Conservation (phyloP, 805 yeast genomes). For the Starmerella scarabaei region DNA sequence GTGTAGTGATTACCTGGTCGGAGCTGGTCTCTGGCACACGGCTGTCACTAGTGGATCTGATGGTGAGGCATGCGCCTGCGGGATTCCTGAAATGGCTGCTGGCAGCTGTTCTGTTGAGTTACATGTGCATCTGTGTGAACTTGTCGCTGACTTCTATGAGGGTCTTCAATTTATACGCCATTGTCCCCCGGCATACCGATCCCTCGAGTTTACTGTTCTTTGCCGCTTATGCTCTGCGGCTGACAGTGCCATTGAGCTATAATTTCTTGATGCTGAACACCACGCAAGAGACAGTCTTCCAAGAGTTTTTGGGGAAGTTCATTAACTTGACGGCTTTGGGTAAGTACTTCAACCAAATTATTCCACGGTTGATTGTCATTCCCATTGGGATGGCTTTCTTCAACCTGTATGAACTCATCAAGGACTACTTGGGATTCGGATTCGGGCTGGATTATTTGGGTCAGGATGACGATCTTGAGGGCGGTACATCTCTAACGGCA, state of each 20-base stretch:
- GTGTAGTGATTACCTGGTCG: slow-evolving; percentile 52
- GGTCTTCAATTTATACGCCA: slow-evolving; percentile 62
- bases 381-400: slow-evolving; percentile 55
- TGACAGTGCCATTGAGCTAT: slow-evolving; percentile 70
- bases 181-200: slow-evolving; percentile 58
- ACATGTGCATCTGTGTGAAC: slow-evolving; percentile 58
- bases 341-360: slow-evolving; percentile 52
- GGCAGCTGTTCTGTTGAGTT: slow-evolving; percentile 39
- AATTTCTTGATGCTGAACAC: slow-evolving; percentile 60
- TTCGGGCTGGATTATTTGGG: slow-evolving; percentile 28
- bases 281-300: slow-evolving; percentile 43
- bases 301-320: slow-evolving; percentile 60
- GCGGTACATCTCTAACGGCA: slow-evolving; percentile 10
- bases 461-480: slow-evolving; percentile 22
- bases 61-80: slow-evolving; percentile 31
- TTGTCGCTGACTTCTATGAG: slow-evolving; percentile 53
- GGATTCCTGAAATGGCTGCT: slow-evolving; percentile 31
- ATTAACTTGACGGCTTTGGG: slow-evolving; percentile 67
- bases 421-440: slow-evolving; percentile 32
- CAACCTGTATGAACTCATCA: slow-evolving; percentile 53
- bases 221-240: slow-evolving; percentile 65
- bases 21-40: slow-evolving; percentile 61
- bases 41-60: slow-evolving; percentile 45
- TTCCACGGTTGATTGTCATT: slow-evolving; percentile 63
- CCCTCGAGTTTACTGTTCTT: slow-evolving; percentile 65